Evolutionary conservation across 306 rosid genomes (phyloP), one percentile per base, ranked within the genome.

Genomic region (Gynostemma pentaphyllum): DNA sequence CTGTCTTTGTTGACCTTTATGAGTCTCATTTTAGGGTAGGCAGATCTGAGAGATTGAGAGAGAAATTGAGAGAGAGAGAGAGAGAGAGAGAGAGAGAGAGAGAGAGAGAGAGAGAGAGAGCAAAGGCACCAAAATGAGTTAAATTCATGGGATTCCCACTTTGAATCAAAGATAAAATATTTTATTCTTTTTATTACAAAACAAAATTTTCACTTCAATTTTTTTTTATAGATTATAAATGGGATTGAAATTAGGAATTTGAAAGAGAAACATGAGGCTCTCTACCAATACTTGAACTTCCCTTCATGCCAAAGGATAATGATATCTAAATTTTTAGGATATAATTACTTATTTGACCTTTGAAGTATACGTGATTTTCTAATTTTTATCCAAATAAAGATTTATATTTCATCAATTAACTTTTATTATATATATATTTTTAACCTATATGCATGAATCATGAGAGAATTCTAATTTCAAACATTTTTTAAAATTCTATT

Each of bases 141-240:
- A 64, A 46, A 47, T 7, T 64, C 69, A 46, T 64, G 69, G 44
- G 45, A 64, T 64, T 44, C 69, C 42, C 57, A 64, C 69, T 46
- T 27, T 28, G 19, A 27, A 27, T 40, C 1, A 11, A 29, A 64
- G 44, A 45, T 41, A 64, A 23, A 63, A n/a, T 48, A 46, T 9
- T 12, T 30, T 32, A 29, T 30, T 29, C 13, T 46, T 21, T 30
- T 64, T 15, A 46, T 45, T 21, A 64, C 18, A 36, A 41, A 45
- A 5, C 30, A 29, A 13, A 27, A 28, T 24, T 10, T 32, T 5
- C 10, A 37, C 9, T 2, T 4, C 9, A 9, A 23, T 23, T 51
- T 52, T 52, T 2, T 2, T n/a, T 54, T 54, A n/a, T n/a, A 14
- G 1, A 9, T 37, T 37, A 8, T 13, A 3, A n/a, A n/a, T n/a